Conservation (phyloP, 2,329 filamentous ascomycete species). For the Phialophora chinensis region DNA sequence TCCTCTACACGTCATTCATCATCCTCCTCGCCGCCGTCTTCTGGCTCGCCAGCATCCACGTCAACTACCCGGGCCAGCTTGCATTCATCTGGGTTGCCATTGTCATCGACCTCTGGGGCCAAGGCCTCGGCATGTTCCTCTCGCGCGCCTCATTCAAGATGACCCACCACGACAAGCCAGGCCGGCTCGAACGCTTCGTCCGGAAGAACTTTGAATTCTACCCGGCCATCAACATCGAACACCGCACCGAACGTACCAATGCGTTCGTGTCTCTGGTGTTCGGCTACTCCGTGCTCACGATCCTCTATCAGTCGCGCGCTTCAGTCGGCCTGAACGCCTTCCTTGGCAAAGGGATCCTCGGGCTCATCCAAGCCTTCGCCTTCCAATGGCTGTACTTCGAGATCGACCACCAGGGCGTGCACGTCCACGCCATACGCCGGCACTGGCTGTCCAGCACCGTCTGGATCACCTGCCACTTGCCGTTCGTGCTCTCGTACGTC, state of each 20-base stretch:
- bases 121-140: slow-evolving; percentile 21
- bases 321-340: slow-evolving; percentile 14
- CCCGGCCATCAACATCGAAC: slow-evolving; percentile 21
- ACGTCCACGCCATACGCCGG: slow-evolving; percentile 16
- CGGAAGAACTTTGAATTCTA: slow-evolving; percentile 21
- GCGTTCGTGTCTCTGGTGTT: slow-evolving; percentile 19
- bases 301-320: slow-evolving; percentile 16
- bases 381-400: slow-evolving; percentile 21
- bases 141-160: slow-evolving; percentile 8
- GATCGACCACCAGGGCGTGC: slow-evolving; percentile 17
- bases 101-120: slow-evolving; percentile 18
- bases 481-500: slow-evolving; percentile 18
- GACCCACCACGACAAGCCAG: background rate
- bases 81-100: slow-evolving; percentile 18
- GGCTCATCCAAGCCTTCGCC: slow-evolving; percentile 16
- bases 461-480: slow-evolving; percentile 19
- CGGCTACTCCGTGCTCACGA: slow-evolving; percentile 15
- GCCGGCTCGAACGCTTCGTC: slow-evolving; percentile 9
- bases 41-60: slow-evolving; percentile 15
- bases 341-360: slow-evolving; percentile 17
- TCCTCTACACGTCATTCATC: slow-evolving; percentile 17
- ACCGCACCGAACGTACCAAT: slow-evolving; percentile 21
- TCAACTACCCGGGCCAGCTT: slow-evolving; percentile 15
- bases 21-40: slow-evolving; percentile 16
- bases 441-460: slow-evolving; percentile 21